Conservation (phyloP, 208 protist species). For the Porcisia hertigi region DNA sequence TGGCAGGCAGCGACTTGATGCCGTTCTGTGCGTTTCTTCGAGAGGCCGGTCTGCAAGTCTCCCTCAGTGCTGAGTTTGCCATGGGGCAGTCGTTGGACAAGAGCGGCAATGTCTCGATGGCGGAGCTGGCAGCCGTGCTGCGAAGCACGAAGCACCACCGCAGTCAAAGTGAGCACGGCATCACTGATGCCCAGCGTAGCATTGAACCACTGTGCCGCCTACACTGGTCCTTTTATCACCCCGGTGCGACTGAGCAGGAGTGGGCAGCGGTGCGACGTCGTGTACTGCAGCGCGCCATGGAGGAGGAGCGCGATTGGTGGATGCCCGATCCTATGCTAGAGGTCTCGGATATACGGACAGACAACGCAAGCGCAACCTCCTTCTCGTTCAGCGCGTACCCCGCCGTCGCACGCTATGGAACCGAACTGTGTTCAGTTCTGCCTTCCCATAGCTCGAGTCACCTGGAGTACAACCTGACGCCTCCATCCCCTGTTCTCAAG, state of each 20-base stretch:
- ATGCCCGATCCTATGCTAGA: slow-evolving; percentile 74
- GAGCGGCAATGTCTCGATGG: slow-evolving; percentile 53
- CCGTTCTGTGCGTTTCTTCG: slow-evolving; percentile 75
- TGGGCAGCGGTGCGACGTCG: slow-evolving; percentile 68
- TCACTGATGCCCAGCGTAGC: slow-evolving; percentile 56
- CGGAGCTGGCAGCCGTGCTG: slow-evolving; percentile 45
- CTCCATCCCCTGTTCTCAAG: slow-evolving; percentile 16
- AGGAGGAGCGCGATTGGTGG: slow-evolving; percentile 84
- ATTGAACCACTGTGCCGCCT: slow-evolving; percentile 58
- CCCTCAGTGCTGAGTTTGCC: slow-evolving; percentile 74
- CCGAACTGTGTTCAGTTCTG: slow-evolving; percentile 65
- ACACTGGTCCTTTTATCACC: slow-evolving; percentile 82
- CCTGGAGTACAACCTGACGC: slow-evolving; percentile 21
- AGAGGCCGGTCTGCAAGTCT: slow-evolving; percentile 73
- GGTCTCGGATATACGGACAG: slow-evolving; percentile 50
- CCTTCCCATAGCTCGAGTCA: slow-evolving; percentile 41
- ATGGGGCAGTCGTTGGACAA: slow-evolving; percentile 69
- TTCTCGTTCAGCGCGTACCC: slow-evolving; percentile 42
- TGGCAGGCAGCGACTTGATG: slow-evolving; percentile 52
- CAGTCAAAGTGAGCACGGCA: slow-evolving; percentile 45
- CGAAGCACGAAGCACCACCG: slow-evolving; percentile 47
- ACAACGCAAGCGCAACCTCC: slow-evolving; percentile 33
- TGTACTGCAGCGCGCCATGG: slow-evolving; percentile 64
- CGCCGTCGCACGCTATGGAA: slow-evolving; percentile 65
- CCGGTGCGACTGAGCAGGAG: slow-evolving; percentile 72